These are phyloP conservation scores for Eucalyptus melliodora DNA, from an alignment of 345 rosid genomes.

Conservation along the genomic window DNA sequence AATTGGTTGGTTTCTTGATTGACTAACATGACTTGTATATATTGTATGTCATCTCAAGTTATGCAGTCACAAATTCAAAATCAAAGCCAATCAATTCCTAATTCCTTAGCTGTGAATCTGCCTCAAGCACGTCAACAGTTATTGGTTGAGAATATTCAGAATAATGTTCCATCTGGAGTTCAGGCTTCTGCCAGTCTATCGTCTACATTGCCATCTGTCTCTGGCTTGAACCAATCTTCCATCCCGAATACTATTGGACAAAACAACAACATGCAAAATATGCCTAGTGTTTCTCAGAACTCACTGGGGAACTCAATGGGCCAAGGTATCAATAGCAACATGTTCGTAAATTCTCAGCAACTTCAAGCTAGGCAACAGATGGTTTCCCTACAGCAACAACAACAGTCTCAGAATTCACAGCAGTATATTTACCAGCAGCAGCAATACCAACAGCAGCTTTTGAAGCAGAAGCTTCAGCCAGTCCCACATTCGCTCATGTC, in stretches of 20 bases:
- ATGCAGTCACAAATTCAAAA: too few relatives aligned
- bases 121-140: constrained; percentile 60
- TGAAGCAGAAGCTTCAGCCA: constrained; percentile 53
- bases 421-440: constrained; percentile 39
- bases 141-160: constrained; percentile 54
- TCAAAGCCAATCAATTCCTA: too few relatives aligned
- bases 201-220: constrained; percentile 48
- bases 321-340: constrained; percentile 48
- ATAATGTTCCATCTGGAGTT: constrained; percentile 41
- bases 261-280: constrained; percentile 47
- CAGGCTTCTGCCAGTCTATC: constrained; percentile 54
- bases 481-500: constrained; percentile 55
- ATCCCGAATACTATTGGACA: constrained; percentile 33
- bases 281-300: constrained; percentile 58
- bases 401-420: constrained; percentile 53
- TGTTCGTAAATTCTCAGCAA: constrained; percentile 57
- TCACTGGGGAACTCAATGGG: constrained; percentile 36
- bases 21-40: background rate
- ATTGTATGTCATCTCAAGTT: too few relatives aligned
- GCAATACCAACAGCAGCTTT: constrained; percentile 49
- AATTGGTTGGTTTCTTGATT: background rate
- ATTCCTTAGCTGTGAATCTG: constrained; percentile 39
- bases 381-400: constrained; percentile 59
- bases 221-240: constrained; percentile 43
- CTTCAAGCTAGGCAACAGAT: constrained; percentile 50